Percentiles rank a stretch among this genome's conserved stretches.
phyloP scores from a whole-genome alignment of 2,329 filamentous ascomycete species.

The Sarocladiaceae sp. region DNA sequence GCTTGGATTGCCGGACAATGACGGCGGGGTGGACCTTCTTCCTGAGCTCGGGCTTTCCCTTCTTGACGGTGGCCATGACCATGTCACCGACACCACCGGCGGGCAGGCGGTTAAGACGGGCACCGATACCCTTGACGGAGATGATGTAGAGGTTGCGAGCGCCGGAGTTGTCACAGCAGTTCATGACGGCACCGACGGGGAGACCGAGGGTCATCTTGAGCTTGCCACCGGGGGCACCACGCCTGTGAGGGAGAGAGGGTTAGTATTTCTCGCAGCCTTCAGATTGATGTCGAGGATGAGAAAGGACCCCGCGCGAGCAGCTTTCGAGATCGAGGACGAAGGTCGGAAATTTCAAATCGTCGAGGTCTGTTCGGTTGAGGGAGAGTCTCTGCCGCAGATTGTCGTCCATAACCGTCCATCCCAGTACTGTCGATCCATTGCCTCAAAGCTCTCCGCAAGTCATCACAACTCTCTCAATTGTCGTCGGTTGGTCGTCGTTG shows the following conservation, averaged over 20 bases:
- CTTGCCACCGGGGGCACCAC: conserved; percentile 98
- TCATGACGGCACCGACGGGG: conserved; percentile 99
- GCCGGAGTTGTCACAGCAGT: conserved; percentile 99
- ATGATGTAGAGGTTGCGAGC: conserved; percentile 99
- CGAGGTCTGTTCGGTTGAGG: neutral
- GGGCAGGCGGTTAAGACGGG: conserved; percentile 93
- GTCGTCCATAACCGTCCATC: too few relatives aligned
- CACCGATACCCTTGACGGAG: conserved; percentile 97
- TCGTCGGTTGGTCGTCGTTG: neutral
- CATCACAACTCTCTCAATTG: too few relatives aligned
- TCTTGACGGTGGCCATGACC: conserved; percentile 99
- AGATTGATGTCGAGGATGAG: too few relatives aligned
- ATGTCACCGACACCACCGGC: conserved; percentile 98
- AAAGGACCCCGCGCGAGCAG: neutral
- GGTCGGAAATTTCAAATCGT: neutral
- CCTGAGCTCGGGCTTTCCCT: conserved; percentile 99
- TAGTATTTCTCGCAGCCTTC: too few relatives aligned
- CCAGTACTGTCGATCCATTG: too few relatives aligned
- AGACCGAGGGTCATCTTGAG: conserved; percentile 99
- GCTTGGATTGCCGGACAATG: conserved; percentile 98
- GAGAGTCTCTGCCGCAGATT: too few relatives aligned
- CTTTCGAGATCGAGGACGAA: neutral
- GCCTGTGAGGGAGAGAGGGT: conserved; percentile 34
- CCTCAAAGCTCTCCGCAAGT: too few relatives aligned
- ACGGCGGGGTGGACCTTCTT: conserved; percentile 99